Base-by-base conservation (phyloP, 441 rosid genomes). In the Euphorbia corollata region DNA sequence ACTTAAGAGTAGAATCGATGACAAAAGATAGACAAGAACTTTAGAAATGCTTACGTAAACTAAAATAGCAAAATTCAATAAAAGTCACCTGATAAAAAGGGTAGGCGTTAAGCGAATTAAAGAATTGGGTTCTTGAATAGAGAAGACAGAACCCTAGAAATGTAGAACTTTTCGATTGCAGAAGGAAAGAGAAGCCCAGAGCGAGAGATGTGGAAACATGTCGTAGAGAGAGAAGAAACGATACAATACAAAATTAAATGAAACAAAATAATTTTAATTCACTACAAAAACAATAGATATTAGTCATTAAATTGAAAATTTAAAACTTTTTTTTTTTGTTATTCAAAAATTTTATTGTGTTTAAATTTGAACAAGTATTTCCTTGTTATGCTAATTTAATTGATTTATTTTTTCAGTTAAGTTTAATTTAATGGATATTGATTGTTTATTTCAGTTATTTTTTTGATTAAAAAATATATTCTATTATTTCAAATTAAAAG, bases 61-160 rank as follows among this genome's bases (percentile, higher is more conserved):
- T 23, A 56, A 23, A 56, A 27, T 27, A 4, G 61, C 11, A 57
- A 4, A 7, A 27, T 9, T 5, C 30, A 30, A 3, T 16, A 57
- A 0, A 58, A 58, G 53, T 71, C 19, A 71, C 81, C 81, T 65
- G 59, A 22, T 5, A 36, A 27, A 20, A 20, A 43, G 8, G 62
- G 32, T n/a, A 63, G 38, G 6, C 57, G 36, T 6, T 32, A 7
- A 63, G 65, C 22, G 65, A 63, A 64, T 36, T 1, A 11, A 45
- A 57, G 48, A 16, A 24, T 20, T 16, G 67, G n/a, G 32, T 43
- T 15, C 18, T 13, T 7, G 13, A 57, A 30, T 12, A 6, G 39
- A 27, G 19, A 27, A n/a, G 39, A 19, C 59, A 53, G 69, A 74
- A 69, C 75, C 77, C 79, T 78, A 69, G 58, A 51, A 69, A 9